Conservation (phyloP, 108 stramenopile genomes). For the Cyclostephanos tholiformis region DNA sequence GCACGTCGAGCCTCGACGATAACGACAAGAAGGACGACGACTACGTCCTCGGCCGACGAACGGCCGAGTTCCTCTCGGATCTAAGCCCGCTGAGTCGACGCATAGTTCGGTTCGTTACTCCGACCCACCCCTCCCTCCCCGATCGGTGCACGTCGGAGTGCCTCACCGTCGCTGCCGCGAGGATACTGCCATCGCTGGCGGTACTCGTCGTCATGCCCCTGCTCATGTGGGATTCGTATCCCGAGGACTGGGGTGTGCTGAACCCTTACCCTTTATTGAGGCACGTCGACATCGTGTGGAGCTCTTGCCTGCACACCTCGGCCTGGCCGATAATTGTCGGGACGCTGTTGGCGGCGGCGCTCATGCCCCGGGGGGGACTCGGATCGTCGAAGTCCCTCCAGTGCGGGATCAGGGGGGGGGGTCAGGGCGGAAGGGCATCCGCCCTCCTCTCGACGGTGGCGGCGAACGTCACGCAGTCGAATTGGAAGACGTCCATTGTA, state of each 20-base stretch:
- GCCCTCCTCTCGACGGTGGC: background rate
- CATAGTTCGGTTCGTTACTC: slow-evolving; percentile 31
- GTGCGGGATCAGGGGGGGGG: background rate
- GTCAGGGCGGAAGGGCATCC: background rate
- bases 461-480: slow-evolving; percentile 34
- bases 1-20: background rate
- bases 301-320: slow-evolving; percentile 41
- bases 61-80: slow-evolving; percentile 24
- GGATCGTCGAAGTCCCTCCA: background rate
- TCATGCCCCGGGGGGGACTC: slow-evolving; percentile 29
- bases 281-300: slow-evolving; percentile 48
- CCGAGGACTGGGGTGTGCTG: slow-evolving; percentile 15
- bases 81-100: slow-evolving; percentile 26
- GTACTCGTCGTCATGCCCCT: slow-evolving; percentile 20
- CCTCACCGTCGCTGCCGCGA: slow-evolving; percentile 11
- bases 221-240: slow-evolving; percentile 37
- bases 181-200: slow-evolving; percentile 15
- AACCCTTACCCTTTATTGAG: slow-evolving; percentile 10
- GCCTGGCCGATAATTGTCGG: slow-evolving; percentile 35
- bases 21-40: slow-evolving; percentile 15
- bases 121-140: background rate
- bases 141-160: slow-evolving; percentile 23
- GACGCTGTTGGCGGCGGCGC: slow-evolving; percentile 6
- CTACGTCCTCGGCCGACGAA: background rate
- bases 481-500: slow-evolving; percentile 41